Conservation (phyloP, 176 grass and related monocot genomes). For the Carex pumila region DNA sequence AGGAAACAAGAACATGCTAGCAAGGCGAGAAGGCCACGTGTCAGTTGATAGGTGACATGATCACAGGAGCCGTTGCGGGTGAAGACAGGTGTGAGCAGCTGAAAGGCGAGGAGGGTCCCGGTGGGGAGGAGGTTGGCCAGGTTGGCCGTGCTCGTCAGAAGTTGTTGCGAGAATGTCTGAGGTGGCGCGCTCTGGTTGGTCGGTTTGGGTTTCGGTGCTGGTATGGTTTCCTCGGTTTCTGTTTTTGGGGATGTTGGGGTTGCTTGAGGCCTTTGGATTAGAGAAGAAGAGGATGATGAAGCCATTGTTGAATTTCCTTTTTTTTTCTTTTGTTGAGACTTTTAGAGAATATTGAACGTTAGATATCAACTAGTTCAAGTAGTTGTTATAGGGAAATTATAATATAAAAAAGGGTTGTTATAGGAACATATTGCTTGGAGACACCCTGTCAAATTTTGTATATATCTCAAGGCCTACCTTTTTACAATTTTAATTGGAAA, state of each 20-base stretch:
- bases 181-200: background rate
- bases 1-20: conserved; percentile 50
- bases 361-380: background rate
- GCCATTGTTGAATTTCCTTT: conserved; percentile 12
- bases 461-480: background rate
- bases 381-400: background rate
- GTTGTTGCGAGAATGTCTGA: conserved; percentile 37
- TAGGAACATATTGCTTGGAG: background rate
- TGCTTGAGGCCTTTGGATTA: conserved; percentile 14
- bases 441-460: background rate
- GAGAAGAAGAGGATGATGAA: conserved; percentile 16
- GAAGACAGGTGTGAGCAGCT: conserved; percentile 63
- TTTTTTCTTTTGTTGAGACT: background rate
- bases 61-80: conserved; percentile 83
- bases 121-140: conserved; percentile 76
- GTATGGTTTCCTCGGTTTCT: background rate
- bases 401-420: background rate
- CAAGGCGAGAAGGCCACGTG: conserved; percentile 29
- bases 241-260: conserved; percentile 6
- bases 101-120: conserved; percentile 80
- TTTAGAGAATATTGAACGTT: background rate
- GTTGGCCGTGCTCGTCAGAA: conserved; percentile 43
- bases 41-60: conserved; percentile 30
- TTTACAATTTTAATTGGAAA: background rate
- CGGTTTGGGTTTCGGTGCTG: background rate